Evolutionary conservation across 306 rosid species (phyloP).

Genomic region (Oemleria cerasiformis): DNA sequence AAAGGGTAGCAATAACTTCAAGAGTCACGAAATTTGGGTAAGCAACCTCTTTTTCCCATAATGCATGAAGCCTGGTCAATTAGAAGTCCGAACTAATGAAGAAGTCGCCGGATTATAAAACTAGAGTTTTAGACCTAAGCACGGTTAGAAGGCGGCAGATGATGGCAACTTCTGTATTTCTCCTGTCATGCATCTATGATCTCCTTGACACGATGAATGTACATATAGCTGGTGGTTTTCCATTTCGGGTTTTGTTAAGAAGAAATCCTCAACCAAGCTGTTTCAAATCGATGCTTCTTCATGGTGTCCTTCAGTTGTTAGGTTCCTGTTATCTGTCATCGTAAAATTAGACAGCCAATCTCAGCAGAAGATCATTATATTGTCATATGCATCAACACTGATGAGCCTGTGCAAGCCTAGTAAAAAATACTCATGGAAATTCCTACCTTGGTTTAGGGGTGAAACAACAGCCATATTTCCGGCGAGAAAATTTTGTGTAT

Average conservation of each 20-base stretch:
- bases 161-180: conserved; percentile 45
- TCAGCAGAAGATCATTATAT: conserved; percentile 2
- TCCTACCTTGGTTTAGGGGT: conserved; percentile 59
- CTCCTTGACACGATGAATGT: conserved; percentile 50
- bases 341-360: conserved; percentile 22
- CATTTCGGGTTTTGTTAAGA: conserved; percentile 32
- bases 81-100: conserved; percentile 21
- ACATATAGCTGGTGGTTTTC: conserved; percentile 47
- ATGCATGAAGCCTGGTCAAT: conserved; percentile 22
- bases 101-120: conserved; percentile 22
- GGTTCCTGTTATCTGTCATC: conserved; percentile 39
- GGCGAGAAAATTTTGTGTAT: conserved; percentile 27
- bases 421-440: not conserved
- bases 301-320: conserved; percentile 38
- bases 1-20: not conserved
- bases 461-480: conserved; percentile 26
- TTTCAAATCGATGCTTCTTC: conserved; percentile 36
- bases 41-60: conserved; percentile 18
- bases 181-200: conserved; percentile 45
- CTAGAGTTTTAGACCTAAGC: conserved; percentile 39
- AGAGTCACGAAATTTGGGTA: not conserved
- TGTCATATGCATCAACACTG: not conserved
- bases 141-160: conserved; percentile 40
- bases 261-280: conserved; percentile 17
- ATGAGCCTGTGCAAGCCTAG: not conserved